These are phyloP conservation scores for Moelleriella libera DNA, from an alignment of 2,329 filamentous ascomycete genomes.

Conservation along the genomic window DNA sequence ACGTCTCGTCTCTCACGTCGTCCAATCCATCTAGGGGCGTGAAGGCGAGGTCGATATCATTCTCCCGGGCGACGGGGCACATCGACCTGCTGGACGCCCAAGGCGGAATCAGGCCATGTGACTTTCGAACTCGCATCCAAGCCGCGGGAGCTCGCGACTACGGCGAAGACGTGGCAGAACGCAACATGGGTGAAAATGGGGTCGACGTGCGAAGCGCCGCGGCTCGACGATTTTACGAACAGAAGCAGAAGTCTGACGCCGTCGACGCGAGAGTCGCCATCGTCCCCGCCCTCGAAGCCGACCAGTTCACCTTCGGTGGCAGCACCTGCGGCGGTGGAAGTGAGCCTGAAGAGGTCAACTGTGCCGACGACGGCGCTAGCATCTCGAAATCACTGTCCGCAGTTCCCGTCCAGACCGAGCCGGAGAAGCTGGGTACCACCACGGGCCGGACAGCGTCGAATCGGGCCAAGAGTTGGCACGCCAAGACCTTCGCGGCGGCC, in stretches of 20 bases:
- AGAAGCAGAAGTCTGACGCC: neutral
- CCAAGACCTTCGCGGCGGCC: neutral
- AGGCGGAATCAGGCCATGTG: conserved; percentile 24
- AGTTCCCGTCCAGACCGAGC: neutral
- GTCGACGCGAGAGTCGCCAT: neutral
- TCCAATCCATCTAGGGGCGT: neutral
- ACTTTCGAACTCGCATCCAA: conserved; percentile 30
- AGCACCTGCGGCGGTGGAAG: conserved; percentile 1
- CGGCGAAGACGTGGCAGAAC: conserved; percentile 46
- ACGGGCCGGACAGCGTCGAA: neutral
- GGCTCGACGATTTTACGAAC: conserved; percentile 17
- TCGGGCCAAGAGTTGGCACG: neutral
- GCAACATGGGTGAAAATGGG: conserved; percentile 31
- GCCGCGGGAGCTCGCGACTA: conserved; percentile 36
- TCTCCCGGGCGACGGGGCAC: neutral
- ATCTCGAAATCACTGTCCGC: neutral
- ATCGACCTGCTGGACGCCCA: conserved; percentile 13
- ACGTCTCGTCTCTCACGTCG: neutral
- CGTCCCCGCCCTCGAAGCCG: neutral
- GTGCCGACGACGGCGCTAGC: neutral
- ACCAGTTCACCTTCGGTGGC: neutral
- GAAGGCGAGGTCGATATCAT: neutral
- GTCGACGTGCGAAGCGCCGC: conserved; percentile 16
- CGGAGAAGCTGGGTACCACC: neutral
- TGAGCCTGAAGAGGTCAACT: conserved; percentile 1